Percentiles rank a stretch among this genome's conserved stretches.
Evolutionary conservation across 2,329 filamentous ascomycete species (phyloP).

Genomic region (Aulographum hederae): DNA sequence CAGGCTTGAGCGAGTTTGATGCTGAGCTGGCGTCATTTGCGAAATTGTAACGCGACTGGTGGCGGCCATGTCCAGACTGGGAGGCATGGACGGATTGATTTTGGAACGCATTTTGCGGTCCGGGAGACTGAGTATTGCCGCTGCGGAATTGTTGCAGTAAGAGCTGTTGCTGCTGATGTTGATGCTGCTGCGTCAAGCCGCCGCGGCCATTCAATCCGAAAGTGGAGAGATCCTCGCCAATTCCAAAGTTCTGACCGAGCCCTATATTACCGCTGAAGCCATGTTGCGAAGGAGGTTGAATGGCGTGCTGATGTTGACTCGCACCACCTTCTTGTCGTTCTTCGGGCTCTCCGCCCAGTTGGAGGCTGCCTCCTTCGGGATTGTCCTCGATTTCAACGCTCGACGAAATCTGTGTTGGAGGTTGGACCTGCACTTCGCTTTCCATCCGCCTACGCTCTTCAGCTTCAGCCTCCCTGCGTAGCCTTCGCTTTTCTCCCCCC

Average conservation of each 20-base stretch:
- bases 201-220: constrained; percentile 39
- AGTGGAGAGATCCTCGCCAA: constrained; percentile 18
- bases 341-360: constrained; percentile 84
- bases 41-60: constrained; percentile 78
- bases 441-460: constrained; percentile 36
- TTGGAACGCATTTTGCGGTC: constrained; percentile 26
- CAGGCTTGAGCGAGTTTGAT: constrained; percentile 49
- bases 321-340: constrained; percentile 42
- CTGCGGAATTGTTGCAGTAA: constrained; percentile 44
- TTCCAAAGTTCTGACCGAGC: constrained; percentile 15
- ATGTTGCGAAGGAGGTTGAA: constrained; percentile 64
- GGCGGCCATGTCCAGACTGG: constrained; percentile 56
- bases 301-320: constrained; percentile 45
- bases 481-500: constrained; percentile 65
- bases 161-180: constrained; percentile 51
- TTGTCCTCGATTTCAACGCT: constrained; percentile 49
- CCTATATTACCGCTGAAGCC: constrained; percentile 20
- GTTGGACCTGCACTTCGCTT: constrained; percentile 34
- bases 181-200: constrained; percentile 56
- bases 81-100: constrained; percentile 31
- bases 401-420: no score
- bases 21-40: constrained; percentile 51
- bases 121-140: constrained; percentile 34
- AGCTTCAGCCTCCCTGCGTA: constrained; percentile 47
- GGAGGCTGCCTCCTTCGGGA: constrained; percentile 64